Evolutionary conservation across 1,284 basidiomycete genomes (phyloP).

Genomic region (Malassezia equina): DNA sequence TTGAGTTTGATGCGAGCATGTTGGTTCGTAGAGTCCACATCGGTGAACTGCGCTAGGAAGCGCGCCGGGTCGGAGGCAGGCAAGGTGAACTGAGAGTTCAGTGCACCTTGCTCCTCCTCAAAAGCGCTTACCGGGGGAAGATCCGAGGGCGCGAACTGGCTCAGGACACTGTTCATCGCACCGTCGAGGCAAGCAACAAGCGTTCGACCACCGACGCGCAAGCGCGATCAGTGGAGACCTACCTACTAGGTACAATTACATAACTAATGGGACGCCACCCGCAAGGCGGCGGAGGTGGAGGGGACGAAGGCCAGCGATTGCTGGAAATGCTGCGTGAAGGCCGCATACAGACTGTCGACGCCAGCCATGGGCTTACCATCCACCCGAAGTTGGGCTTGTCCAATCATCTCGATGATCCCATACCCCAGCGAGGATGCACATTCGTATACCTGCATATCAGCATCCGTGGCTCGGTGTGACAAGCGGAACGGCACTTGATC

Average conservation of each 20-base stretch:
- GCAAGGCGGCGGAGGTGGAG: neutral
- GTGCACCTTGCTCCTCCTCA: neutral
- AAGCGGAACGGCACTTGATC: neutral
- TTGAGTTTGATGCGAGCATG: constrained; percentile 74
- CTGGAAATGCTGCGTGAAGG: constrained; percentile 6
- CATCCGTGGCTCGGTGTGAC: constrained; percentile 1
- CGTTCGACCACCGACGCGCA: constrained; percentile 1
- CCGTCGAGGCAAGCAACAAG: neutral
- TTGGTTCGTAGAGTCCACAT: constrained; percentile 45
- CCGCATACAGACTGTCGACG: neutral
- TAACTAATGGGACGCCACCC: neutral
- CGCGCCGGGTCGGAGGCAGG: constrained; percentile 22
- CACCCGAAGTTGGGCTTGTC: neutral
- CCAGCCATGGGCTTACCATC: neutral
- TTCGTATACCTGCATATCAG: constrained; percentile 14
- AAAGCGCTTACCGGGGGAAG: neutral
- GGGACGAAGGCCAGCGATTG: neutral
- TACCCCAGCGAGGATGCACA: neutral
- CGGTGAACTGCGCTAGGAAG: constrained; percentile 45
- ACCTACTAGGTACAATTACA: constrained; percentile 10
- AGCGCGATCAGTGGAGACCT: constrained; percentile 10
- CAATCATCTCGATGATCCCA: neutral
- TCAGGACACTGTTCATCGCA: constrained; percentile 11
- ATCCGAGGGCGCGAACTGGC: constrained; percentile 2
- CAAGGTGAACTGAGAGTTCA: constrained; percentile 2